Percentiles rank a stretch among this genome's conserved stretches.
phyloP scores from a whole-genome alignment of 2,329 filamentous ascomycete species.

The Aureobasidium vineae region DNA sequence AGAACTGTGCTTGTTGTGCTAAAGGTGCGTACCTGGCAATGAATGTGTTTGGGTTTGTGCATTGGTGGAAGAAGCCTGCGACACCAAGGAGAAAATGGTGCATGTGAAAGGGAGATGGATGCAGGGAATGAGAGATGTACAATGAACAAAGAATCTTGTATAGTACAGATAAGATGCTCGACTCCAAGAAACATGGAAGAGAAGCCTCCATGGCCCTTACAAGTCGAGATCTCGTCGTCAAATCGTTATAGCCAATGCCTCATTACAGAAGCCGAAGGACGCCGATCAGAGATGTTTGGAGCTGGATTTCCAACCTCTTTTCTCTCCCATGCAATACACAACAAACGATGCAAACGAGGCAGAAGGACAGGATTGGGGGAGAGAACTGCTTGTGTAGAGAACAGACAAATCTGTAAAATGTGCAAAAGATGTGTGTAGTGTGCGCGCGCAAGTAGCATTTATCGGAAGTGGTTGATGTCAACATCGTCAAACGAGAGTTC shows the following conservation, averaged over 20 bases:
- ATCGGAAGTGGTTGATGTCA: conserved; percentile 58
- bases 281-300: conserved; percentile 7
- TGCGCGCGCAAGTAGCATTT: conserved; percentile 34
- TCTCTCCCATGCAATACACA: conserved; percentile 16
- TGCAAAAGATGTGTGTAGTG: conserved; percentile 6
- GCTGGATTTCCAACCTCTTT: conserved; percentile 9
- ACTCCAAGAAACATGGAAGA: not conserved
- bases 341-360: conserved; percentile 4
- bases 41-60: not conserved
- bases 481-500: conserved; percentile 61
- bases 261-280: conserved; percentile 19
- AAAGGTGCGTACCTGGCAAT: conserved; percentile 12
- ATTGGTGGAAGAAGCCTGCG: not conserved
- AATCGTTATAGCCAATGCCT: conserved; percentile 23
- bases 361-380: not conserved
- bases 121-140: not conserved
- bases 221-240: not conserved
- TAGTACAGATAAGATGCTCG: conserved; percentile 16
- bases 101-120: not conserved
- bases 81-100: not conserved
- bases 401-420: not conserved
- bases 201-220: not conserved
- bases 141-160: conserved; percentile 15
- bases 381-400: not conserved
- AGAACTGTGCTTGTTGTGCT: conserved; percentile 10